phyloP scores from a whole-genome alignment of 345 rosid species.

The Iberis pinnata region DNA sequence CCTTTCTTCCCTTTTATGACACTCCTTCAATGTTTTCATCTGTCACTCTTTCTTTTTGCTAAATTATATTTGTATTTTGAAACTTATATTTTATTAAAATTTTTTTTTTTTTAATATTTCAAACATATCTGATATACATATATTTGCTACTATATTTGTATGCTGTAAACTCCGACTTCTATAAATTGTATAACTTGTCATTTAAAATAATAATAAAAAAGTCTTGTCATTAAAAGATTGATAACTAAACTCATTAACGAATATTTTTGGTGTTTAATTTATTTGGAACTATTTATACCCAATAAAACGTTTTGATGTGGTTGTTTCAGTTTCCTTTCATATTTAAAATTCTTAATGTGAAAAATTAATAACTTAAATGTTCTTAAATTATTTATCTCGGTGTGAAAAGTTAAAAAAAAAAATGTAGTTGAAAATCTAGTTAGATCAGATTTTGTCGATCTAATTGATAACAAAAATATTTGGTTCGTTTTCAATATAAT shows the following conservation, averaged over 20 bases:
- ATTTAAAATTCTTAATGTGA: neutral
- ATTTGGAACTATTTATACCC: constrained; percentile 7
- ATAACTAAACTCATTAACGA: too few species aligned
- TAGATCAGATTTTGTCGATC: too few species aligned
- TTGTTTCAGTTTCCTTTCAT: constrained; percentile 2
- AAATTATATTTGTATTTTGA: too few species aligned
- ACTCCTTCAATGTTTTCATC: constrained; percentile 73
- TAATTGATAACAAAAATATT: too few species aligned
- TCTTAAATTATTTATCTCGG: too few species aligned
- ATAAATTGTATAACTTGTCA: neutral
- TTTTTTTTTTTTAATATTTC: neutral
- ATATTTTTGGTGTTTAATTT: neutral
- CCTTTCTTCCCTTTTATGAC: constrained; percentile 63
- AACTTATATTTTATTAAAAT: constrained; percentile 1
- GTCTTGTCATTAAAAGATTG: too few species aligned
- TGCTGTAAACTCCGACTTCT: too few species aligned
- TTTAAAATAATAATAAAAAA: neutral
- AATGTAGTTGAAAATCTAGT: too few species aligned
- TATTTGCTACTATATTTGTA: too few species aligned
- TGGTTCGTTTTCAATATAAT: neutral
- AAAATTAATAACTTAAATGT: too few species aligned
- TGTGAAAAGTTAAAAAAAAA: too few species aligned
- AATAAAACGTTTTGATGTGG: neutral
- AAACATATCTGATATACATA: too few species aligned
- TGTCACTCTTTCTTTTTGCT: constrained; percentile 48